phyloP scores from a whole-genome alignment of 2,329 filamentous ascomycete genomes.

The Cytospora piceae region DNA sequence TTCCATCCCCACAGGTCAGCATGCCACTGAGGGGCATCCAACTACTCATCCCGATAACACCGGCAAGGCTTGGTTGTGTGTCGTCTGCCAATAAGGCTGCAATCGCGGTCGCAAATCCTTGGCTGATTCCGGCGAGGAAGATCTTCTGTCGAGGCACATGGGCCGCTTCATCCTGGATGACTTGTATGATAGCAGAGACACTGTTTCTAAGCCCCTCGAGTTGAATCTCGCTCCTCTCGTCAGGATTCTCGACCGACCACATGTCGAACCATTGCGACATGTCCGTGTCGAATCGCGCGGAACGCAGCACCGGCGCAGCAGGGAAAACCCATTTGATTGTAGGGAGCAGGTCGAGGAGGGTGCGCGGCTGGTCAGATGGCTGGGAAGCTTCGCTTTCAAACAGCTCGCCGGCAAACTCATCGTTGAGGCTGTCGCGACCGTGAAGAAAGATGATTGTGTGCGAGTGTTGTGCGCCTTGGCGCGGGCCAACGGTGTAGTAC shows the following conservation, averaged over 20 bases:
- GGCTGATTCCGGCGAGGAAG: constrained; percentile 28
- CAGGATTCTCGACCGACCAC: constrained; percentile 55
- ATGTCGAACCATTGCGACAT: constrained; percentile 39
- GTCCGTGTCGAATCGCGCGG: constrained; percentile 32
- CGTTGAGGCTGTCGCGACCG: constrained; percentile 45
- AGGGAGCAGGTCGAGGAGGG: constrained; percentile 34
- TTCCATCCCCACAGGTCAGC: neutral
- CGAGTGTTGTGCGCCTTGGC: constrained; percentile 38
- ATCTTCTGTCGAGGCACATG: neutral
- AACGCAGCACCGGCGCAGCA: constrained; percentile 30
- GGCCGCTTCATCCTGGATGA: neutral
- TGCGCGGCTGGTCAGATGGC: constrained; percentile 31
- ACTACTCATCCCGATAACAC: constrained; percentile 19
- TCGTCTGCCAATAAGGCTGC: constrained; percentile 9
- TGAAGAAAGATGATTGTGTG: constrained; percentile 53
- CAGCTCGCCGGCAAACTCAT: constrained; percentile 45
- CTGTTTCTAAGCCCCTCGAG: constrained; percentile 1
- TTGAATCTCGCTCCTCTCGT: constrained; percentile 36
- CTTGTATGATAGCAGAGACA: neutral
- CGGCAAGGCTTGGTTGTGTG: neutral
- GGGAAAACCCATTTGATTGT: constrained; percentile 38
- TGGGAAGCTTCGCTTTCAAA: constrained; percentile 42
- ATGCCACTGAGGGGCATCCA: constrained; percentile 12
- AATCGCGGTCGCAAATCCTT: constrained; percentile 13
- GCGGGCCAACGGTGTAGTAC: too few relatives aligned